Percentiles rank a stretch among this genome's conserved stretches.
Evolutionary conservation across 257 asterid genomes (phyloP).

Genomic region (Scutellaria barbata): DNA sequence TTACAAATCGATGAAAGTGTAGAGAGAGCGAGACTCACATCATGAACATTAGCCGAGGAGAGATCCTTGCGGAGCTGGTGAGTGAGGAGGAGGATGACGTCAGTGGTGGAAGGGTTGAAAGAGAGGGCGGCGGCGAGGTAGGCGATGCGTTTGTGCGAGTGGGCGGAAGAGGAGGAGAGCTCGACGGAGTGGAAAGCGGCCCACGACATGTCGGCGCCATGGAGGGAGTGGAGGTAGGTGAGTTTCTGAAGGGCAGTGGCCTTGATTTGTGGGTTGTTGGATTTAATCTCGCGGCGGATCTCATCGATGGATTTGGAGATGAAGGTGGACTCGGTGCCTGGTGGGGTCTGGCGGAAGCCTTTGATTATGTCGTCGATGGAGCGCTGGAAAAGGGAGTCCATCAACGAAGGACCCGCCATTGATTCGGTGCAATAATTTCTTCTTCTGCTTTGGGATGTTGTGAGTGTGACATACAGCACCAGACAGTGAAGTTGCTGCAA

Average conservation of each 20-base stretch:
- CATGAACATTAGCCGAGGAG: constrained; percentile 61
- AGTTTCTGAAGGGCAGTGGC: constrained; percentile 79
- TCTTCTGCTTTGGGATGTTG: not conserved
- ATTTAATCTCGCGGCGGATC: constrained; percentile 93
- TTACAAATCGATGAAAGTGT: constrained; percentile 69
- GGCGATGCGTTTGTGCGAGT: constrained; percentile 71
- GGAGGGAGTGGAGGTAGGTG: constrained; percentile 80
- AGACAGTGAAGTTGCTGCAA: constrained; percentile 1
- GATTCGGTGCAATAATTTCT: not conserved
- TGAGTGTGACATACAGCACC: not conserved
- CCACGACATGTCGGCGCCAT: constrained; percentile 77
- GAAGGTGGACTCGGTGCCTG: constrained; percentile 51
- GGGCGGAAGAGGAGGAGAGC: constrained; percentile 71
- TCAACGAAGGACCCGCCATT: constrained; percentile 72
- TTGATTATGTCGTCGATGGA: constrained; percentile 81
- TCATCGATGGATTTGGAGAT: constrained; percentile 69
- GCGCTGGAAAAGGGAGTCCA: constrained; percentile 90
- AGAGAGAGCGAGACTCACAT: constrained; percentile 79
- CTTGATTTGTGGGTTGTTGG: constrained; percentile 74
- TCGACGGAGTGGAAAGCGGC: constrained; percentile 87
- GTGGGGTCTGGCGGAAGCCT: constrained; percentile 62
- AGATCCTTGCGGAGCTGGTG: constrained; percentile 96
- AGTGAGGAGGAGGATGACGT: constrained; percentile 86
- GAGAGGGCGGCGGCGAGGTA: constrained; percentile 77
- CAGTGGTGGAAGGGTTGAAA: constrained; percentile 75